phyloP scores from a whole-genome alignment of 192 early-diverging fungal genomes.

The Glomus cerebriforme region DNA sequence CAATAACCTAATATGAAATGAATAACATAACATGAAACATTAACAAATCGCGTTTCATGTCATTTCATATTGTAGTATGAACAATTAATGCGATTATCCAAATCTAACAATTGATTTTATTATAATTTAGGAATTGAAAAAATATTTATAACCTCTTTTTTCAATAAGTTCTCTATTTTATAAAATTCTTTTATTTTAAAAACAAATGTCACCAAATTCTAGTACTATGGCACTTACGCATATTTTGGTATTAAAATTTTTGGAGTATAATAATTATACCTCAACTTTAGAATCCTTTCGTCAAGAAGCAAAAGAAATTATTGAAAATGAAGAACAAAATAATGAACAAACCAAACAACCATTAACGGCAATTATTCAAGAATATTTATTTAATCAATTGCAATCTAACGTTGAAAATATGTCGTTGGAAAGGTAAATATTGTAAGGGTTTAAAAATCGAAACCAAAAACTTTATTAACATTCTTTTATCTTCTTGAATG shows the following conservation, averaged over 20 bases:
- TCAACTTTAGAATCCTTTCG: slow-evolving; percentile 11
- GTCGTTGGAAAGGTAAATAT: slow-evolving; percentile 17
- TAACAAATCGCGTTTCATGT: no score
- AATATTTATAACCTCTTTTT: no score
- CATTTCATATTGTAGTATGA: no score
- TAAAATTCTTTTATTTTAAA: not conserved
- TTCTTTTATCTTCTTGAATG: not conserved
- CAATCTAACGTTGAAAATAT: not conserved
- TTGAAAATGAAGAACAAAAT: not conserved
- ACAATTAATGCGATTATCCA: no score
- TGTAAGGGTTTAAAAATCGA: not conserved
- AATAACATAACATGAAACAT: no score
- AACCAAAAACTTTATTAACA: not conserved
- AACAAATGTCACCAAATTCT: not conserved
- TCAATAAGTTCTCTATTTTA: no score
- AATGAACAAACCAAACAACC: not conserved
- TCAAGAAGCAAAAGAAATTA: slow-evolving; percentile 22
- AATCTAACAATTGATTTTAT: no score
- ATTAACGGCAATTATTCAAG: slow-evolving; percentile 12
- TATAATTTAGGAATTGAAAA: no score
- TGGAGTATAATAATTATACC: slow-evolving; percentile 18
- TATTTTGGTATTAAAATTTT: slow-evolving; percentile 21
- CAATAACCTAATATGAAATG: no score
- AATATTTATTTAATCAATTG: slow-evolving; percentile 9
- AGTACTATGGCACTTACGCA: not conserved